Evolutionary conservation across 2,329 filamentous ascomycete genomes (phyloP).

Genomic region (Paradendryphiella salina): DNA sequence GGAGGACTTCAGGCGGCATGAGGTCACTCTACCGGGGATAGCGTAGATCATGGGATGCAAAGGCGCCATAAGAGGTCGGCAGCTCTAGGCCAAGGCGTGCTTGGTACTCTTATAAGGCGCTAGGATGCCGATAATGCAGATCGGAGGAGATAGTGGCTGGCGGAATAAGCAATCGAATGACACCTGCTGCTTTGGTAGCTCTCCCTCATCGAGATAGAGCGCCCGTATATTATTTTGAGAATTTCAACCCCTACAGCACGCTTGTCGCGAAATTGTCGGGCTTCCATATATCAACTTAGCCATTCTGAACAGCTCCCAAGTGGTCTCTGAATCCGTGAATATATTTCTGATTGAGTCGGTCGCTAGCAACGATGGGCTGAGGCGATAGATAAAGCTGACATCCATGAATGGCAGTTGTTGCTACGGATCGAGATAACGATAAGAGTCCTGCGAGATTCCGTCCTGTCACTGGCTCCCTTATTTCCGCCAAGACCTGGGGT

Average conservation of each 20-base stretch:
- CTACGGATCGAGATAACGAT: slow-evolving; percentile 47
- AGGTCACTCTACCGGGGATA: slow-evolving; percentile 31
- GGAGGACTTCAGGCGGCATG: slow-evolving; percentile 28
- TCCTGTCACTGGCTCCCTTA: slow-evolving; percentile 30
- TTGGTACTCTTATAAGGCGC: slow-evolving; percentile 21
- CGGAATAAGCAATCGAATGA: not conserved
- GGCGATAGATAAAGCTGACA: slow-evolving; percentile 29
- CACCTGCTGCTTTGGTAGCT: not conserved
- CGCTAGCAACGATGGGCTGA: slow-evolving; percentile 12
- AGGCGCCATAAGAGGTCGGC: slow-evolving; percentile 24
- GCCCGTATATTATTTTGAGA: not conserved
- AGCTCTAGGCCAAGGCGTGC: slow-evolving; percentile 26
- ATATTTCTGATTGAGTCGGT: slow-evolving; percentile 17
- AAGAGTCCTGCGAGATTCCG: slow-evolving; percentile 32
- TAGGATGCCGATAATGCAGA: slow-evolving; percentile 9
- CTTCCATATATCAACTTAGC: not conserved
- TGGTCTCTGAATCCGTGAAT: not conserved
- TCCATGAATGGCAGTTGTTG: slow-evolving; percentile 22
- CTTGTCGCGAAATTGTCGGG: not conserved
- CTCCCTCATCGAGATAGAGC: not conserved
- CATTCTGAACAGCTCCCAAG: not conserved
- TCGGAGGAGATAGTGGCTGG: slow-evolving; percentile 5
- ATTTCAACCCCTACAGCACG: not conserved
- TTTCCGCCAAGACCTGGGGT: slow-evolving; percentile 27
- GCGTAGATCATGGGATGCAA: slow-evolving; percentile 15